phyloP scores from a whole-genome alignment of 2,329 filamentous ascomycete species.

The Sporothrix curviconia region DNA sequence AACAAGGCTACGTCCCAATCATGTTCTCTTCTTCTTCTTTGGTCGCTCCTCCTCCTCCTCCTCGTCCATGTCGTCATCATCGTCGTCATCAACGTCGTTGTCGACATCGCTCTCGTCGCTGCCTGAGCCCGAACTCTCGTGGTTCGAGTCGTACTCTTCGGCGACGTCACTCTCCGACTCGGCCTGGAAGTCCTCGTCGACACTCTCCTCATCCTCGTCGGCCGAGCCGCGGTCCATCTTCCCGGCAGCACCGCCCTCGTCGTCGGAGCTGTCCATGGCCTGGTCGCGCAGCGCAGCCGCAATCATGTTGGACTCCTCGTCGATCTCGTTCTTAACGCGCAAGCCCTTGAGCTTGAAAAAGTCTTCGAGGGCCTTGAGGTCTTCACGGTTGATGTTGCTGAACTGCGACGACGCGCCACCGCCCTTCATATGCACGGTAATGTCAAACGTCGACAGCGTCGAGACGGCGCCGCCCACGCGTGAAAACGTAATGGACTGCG shows the following conservation, averaged over 20 bases:
- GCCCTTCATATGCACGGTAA: conserved; percentile 83
- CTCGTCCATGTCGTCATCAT: conserved; percentile 36
- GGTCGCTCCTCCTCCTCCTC: conserved; percentile 28
- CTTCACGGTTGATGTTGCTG: conserved; percentile 98
- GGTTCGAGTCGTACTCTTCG: conserved; percentile 88
- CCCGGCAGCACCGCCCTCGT: conserved; percentile 63
- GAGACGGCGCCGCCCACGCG: conserved; percentile 91
- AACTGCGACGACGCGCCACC: conserved; percentile 89
- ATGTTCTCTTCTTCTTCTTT: conserved; percentile 39
- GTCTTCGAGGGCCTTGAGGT: conserved; percentile 89
- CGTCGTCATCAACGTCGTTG: conserved; percentile 43
- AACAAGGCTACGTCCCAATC: background rate
- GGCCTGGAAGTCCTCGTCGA: conserved; percentile 91
- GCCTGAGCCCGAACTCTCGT: conserved; percentile 74
- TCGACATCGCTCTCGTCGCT: conserved; percentile 59
- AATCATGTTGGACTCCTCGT: conserved; percentile 78
- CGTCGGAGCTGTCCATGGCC: conserved; percentile 76
- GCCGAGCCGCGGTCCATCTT: conserved; percentile 79
- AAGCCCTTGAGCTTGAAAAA: conserved; percentile 97
- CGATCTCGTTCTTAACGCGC: conserved; percentile 97
- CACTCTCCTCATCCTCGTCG: conserved; percentile 91
- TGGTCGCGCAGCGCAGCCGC: conserved; percentile 79
- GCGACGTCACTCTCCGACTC: conserved; percentile 92
- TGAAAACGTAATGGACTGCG: conserved; percentile 86
- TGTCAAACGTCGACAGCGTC: conserved; percentile 92